These are phyloP conservation scores for Discostella stelligera DNA, from an alignment of 352 stramenopile genomes.

Conservation along the genomic window DNA sequence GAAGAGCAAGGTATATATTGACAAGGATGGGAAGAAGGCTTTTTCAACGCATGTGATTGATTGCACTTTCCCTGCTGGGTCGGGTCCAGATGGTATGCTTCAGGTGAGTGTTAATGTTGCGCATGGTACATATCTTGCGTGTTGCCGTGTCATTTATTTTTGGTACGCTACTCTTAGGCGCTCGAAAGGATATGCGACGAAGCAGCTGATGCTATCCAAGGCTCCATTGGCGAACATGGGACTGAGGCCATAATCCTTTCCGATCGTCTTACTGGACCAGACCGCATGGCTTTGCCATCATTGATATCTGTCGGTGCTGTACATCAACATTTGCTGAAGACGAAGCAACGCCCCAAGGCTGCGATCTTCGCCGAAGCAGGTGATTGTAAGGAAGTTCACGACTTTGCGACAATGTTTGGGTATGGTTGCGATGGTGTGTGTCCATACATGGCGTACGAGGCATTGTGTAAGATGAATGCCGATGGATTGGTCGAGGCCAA, in stretches of 20 bases:
- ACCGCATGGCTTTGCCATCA: slow-evolving; percentile 91
- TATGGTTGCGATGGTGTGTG: slow-evolving; percentile 94
- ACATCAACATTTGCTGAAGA: slow-evolving; percentile 93
- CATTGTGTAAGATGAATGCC: slow-evolving; percentile 92
- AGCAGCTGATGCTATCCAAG: slow-evolving; percentile 89
- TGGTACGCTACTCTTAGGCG: slow-evolving; percentile 69
- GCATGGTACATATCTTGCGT: background rate
- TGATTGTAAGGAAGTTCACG: slow-evolving; percentile 95
- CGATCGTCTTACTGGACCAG: slow-evolving; percentile 88
- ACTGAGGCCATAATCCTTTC: slow-evolving; percentile 88
- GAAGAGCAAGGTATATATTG: slow-evolving; percentile 84
- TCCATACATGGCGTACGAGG: slow-evolving; percentile 93
- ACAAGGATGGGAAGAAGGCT: slow-evolving; percentile 54
- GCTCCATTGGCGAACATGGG: slow-evolving; percentile 69
- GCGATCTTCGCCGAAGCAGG: slow-evolving; percentile 92
- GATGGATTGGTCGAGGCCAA: slow-evolving; percentile 86
- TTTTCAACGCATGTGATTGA: slow-evolving; percentile 83
- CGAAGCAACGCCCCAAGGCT: slow-evolving; percentile 88
- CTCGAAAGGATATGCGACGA: slow-evolving; percentile 92
- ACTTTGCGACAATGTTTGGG: slow-evolving; percentile 91
- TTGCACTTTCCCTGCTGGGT: slow-evolving; percentile 82
- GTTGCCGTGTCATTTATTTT: slow-evolving; percentile 5
- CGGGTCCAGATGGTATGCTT: slow-evolving; percentile 76
- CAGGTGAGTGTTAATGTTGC: slow-evolving; percentile 52
- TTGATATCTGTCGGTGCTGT: slow-evolving; percentile 92